Conservation (phyloP, 208 protist genomes). For the Trypanosoma mega region DNA sequence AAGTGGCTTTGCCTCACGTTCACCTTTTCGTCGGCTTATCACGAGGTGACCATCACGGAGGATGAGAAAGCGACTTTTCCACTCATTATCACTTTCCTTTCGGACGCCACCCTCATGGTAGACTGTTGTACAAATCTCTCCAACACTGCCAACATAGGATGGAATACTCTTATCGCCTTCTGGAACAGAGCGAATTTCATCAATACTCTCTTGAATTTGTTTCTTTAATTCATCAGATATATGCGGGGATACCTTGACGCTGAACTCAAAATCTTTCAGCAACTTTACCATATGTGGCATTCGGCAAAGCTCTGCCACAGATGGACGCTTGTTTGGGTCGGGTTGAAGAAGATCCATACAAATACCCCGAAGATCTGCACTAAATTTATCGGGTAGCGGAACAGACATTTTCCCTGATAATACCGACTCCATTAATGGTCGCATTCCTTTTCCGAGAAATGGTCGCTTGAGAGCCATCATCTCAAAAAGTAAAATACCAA, state of each 20-base stretch:
- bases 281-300: constrained; percentile 60
- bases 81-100: constrained; percentile 49
- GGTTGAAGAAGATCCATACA: constrained; percentile 13
- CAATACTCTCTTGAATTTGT: constrained; percentile 48
- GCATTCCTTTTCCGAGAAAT: constrained; percentile 25
- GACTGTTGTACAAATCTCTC: constrained; percentile 35
- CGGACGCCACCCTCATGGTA: constrained; percentile 48
- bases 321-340: constrained; percentile 43
- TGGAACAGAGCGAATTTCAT: constrained; percentile 46
- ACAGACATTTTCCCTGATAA: constrained; percentile 4
- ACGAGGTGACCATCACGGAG: constrained; percentile 45
- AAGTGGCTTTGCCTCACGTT: constrained; percentile 21
- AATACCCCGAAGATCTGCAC: constrained; percentile 6
- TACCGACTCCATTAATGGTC: constrained; percentile 21
- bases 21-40: constrained; percentile 48
- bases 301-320: constrained; percentile 47
- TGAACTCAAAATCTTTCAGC: constrained; percentile 53
- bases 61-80: constrained; percentile 70
- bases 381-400: constrained; percentile 17
- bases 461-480: constrained; percentile 29
- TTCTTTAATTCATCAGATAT: constrained; percentile 46
- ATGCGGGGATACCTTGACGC: constrained; percentile 39
- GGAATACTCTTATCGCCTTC: constrained; percentile 32
- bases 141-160: constrained; percentile 40
- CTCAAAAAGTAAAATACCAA: constrained; percentile 40